Evolutionary conservation across 805 yeast genomes (phyloP), one percentile per base, ranked within the genome.

Genomic region (Naumovozyma baii): DNA sequence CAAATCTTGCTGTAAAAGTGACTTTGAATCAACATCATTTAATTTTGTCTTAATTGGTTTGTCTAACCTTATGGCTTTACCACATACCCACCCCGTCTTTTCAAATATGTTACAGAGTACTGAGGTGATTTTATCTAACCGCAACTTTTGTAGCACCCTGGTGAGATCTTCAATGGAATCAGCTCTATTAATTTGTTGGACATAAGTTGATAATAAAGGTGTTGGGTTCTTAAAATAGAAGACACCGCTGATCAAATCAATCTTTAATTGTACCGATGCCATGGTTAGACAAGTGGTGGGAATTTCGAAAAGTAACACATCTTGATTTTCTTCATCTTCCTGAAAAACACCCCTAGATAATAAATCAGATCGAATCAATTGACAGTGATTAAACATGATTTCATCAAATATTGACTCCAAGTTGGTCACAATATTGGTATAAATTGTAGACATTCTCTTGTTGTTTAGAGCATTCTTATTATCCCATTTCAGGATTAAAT

Each of bases 71-170:
- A 59, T 47, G 5, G 54, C 53, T 34, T 48, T 51, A 32, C 54
- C 51, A 33, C 60, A 56, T 25, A 49, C 42, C 66, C 66, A 61
- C 17, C 63, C 63, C 3, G 62, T 57, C 39, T 59, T 61, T 33
- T 55, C 59, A 41, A 61, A 58, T 64, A 61, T 60, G 34, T 58
- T 57, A 8, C 50, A 44, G 10, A 61, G 32, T n/a, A 57, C 50
- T 15, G 49, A 49, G 1, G 50, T 52, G 10, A 57, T 57, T 36
- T 58, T 60, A 33, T 58, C 63, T 32, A 59, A 38, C 40, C 57
- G 59, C 17, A 61, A 45, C 18, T 42, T 50, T 29, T 55, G 62
- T 18, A 61, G 41, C 17, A 57, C 50, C 20, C 40, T 46, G 9
- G 50, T 49, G 29, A 58, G 40, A 30, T 58, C 61, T 18, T 46